phyloP scores from a whole-genome alignment of 2,329 filamentous ascomycete genomes.

The Aspergillus hortae region DNA sequence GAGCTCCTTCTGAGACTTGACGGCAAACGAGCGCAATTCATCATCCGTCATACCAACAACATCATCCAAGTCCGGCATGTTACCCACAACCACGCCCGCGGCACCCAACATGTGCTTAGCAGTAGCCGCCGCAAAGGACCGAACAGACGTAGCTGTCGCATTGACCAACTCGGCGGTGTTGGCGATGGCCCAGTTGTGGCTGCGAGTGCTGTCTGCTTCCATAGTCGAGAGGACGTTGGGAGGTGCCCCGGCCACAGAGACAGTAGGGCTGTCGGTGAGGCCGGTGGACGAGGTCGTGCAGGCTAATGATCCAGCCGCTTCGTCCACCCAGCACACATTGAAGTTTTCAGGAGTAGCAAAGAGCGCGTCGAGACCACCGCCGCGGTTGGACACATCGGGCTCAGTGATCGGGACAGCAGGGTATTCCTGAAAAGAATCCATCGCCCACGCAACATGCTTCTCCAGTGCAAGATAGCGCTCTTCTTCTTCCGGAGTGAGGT shows the following conservation, averaged over 20 bases:
- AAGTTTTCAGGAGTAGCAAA: constrained; percentile 44
- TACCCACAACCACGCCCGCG: constrained; percentile 28
- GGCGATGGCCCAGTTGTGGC: constrained; percentile 35
- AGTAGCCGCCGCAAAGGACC: constrained; percentile 34
- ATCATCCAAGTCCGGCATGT: constrained; percentile 35
- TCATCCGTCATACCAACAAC: constrained; percentile 42
- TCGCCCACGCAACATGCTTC: constrained; percentile 28
- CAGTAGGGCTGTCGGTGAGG: constrained; percentile 22
- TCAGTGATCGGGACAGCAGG: constrained; percentile 34
- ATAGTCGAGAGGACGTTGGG: constrained; percentile 38
- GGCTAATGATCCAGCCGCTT: constrained; percentile 24
- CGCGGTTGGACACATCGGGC: constrained; percentile 42
- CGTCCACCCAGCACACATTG: constrained; percentile 44
- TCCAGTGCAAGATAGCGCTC: constrained; percentile 45
- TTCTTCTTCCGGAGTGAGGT: constrained; percentile 45
- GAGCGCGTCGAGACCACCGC: constrained; percentile 43
- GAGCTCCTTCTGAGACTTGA: constrained; percentile 59
- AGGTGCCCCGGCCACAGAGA: constrained; percentile 20
- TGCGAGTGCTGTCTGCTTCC: constrained; percentile 37
- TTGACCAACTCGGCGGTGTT: constrained; percentile 35
- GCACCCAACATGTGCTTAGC: constrained; percentile 37
- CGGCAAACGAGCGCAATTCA: constrained; percentile 37
- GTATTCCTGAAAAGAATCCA: constrained; percentile 37
- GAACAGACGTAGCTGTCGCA: constrained; percentile 32
- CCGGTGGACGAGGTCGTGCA: constrained; percentile 21